Evolutionary conservation across 2,329 filamentous ascomycete genomes (phyloP).

Genomic region (Trichoderma atrobrunneum): DNA sequence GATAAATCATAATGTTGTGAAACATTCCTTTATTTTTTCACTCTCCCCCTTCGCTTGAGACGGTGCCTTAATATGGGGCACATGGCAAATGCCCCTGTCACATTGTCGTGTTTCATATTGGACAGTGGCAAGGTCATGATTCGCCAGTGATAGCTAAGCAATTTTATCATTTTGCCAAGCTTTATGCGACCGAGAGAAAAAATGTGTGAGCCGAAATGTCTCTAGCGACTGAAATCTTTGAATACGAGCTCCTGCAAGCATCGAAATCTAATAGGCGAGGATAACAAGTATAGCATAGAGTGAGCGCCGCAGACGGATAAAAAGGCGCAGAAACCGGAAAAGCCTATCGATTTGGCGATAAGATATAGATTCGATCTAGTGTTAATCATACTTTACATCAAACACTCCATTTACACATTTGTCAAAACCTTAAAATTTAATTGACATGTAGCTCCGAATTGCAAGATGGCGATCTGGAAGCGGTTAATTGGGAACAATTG

Average conservation of each 20-base stretch:
- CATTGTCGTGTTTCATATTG: slow-evolving; percentile 7
- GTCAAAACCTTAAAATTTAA: background rate
- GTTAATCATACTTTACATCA: background rate
- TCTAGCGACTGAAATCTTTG: background rate
- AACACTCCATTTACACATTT: background rate
- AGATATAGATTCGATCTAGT: background rate
- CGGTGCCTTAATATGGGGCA: slow-evolving; percentile 11
- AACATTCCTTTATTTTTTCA: slow-evolving; percentile 2
- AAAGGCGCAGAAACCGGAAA: background rate
- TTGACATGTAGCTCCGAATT: background rate
- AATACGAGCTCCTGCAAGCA: slow-evolving; percentile 2
- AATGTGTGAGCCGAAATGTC: background rate
- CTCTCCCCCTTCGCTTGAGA: background rate
- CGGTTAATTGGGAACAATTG: background rate
- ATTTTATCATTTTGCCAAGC: slow-evolving; percentile 13
- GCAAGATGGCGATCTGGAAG: background rate
- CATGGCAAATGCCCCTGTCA: slow-evolving; percentile 11
- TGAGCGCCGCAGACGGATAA: background rate
- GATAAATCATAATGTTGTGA: slow-evolving; percentile 16
- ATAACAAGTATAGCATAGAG: background rate
- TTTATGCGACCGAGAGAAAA: slow-evolving; percentile 6
- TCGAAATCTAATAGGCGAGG: background rate
- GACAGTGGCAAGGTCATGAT: slow-evolving; percentile 16
- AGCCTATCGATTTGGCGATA: background rate
- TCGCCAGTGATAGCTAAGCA: slow-evolving; percentile 10